Percentiles rank a stretch among this genome's conserved stretches.
These are phyloP conservation scores for Conidiobolus incongruus DNA, from an alignment of 371 early-diverging fungal genomes.

Conservation along the genomic window DNA sequence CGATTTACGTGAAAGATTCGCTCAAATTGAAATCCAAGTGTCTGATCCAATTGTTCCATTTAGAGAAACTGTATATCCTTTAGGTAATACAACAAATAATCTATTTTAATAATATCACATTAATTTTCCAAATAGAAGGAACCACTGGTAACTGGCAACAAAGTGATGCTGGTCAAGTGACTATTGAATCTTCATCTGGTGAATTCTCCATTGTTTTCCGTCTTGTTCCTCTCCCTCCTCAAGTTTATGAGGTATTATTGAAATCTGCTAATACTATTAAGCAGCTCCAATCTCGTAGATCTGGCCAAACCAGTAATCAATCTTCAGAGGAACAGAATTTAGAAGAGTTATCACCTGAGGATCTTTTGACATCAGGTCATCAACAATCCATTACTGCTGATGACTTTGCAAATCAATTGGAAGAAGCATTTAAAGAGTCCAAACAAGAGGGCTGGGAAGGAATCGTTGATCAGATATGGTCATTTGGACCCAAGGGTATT, in stretches of 20 bases:
- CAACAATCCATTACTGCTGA: not conserved
- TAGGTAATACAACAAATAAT: no score
- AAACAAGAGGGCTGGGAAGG: constrained; percentile 8
- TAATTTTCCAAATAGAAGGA: no score
- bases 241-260: constrained; percentile 29
- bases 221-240: constrained; percentile 57
- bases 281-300: constrained; percentile 6
- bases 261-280: constrained; percentile 6
- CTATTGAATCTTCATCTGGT: constrained; percentile 37
- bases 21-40: constrained; percentile 78
- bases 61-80: constrained; percentile 49
- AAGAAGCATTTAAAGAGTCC: constrained; percentile 7
- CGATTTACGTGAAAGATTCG: constrained; percentile 83
- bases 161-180: constrained; percentile 40
- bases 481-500: constrained; percentile 61
- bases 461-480: constrained; percentile 23
- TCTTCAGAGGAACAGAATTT: not conserved
- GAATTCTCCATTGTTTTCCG: constrained; percentile 43
- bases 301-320: not conserved
- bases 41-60: constrained; percentile 94
- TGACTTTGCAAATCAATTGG: constrained; percentile 5
- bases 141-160: constrained; percentile 8
- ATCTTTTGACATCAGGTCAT: not conserved
- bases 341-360: not conserved
- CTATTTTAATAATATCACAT: no score